These are phyloP conservation scores for Leishmania lainsoni DNA, from an alignment of 208 protist species.

Conservation along the genomic window DNA sequence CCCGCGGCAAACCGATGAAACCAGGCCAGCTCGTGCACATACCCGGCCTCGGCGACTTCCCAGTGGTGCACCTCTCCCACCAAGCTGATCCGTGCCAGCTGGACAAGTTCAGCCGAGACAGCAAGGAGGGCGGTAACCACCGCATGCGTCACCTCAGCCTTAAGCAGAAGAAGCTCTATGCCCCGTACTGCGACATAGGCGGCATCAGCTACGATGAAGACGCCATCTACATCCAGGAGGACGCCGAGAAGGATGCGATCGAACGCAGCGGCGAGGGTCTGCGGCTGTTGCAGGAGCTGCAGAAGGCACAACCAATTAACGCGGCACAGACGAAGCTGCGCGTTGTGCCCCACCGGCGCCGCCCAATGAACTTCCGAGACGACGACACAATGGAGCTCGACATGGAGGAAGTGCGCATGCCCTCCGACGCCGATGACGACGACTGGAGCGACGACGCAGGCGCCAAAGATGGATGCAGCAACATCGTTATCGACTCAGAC, in stretches of 20 bases:
- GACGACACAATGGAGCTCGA: slow-evolving; percentile 88
- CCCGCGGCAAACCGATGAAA: slow-evolving; percentile 96
- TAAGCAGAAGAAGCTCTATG: slow-evolving; percentile 97
- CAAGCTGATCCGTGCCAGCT: slow-evolving; percentile 97
- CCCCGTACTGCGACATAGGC: slow-evolving; percentile 98
- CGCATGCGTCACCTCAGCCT: slow-evolving; percentile 93
- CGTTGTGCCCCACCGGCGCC: slow-evolving; percentile 47
- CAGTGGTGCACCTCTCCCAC: slow-evolving; percentile 83
- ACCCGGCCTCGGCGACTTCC: slow-evolving; percentile 97
- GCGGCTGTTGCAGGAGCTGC: slow-evolving; percentile 79
- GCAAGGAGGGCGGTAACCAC: slow-evolving; percentile 40
- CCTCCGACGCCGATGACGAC: slow-evolving; percentile 43
- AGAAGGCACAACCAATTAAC: slow-evolving; percentile 78
- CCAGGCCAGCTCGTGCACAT: slow-evolving; percentile 94
- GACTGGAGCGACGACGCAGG: slow-evolving; percentile 32
- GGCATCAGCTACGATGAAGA: slow-evolving; percentile 98
- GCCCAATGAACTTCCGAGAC: slow-evolving; percentile 76
- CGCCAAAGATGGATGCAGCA: slow-evolving; percentile 13
- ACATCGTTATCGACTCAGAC: slow-evolving; percentile 31
- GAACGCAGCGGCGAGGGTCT: slow-evolving; percentile 87
- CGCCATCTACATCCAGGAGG: slow-evolving; percentile 96
- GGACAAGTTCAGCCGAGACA: slow-evolving; percentile 38
- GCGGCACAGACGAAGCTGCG: slow-evolving; percentile 46
- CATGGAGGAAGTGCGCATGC: slow-evolving; percentile 50
- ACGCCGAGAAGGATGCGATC: slow-evolving; percentile 78